phyloP scores from a whole-genome alignment of 305 asterid species.

The Fraxinus latifolia region DNA sequence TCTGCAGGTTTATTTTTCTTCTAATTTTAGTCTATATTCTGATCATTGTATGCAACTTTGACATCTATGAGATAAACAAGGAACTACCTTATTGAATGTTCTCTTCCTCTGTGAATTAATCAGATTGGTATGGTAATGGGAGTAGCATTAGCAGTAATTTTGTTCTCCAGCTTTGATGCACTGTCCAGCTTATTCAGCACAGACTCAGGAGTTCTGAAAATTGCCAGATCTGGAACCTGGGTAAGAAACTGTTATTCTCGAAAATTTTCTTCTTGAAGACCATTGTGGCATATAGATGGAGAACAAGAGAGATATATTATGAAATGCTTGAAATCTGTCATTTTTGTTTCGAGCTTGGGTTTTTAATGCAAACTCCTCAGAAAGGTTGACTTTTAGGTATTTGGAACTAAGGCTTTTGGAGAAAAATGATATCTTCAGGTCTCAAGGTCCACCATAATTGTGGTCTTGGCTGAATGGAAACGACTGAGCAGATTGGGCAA shows the following conservation, averaged over 20 bases:
- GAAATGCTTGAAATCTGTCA: neutral
- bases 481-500: neutral
- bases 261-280: constrained; percentile 11
- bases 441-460: neutral
- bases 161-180: constrained; percentile 63
- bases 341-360: neutral
- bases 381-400: neutral
- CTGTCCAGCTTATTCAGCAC: constrained; percentile 70
- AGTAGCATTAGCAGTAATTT: constrained; percentile 51
- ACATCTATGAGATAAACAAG: constrained; percentile 16
- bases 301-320: neutral
- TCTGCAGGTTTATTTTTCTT: constrained; percentile 54
- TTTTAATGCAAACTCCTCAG: neutral
- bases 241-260: constrained; percentile 41
- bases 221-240: constrained; percentile 79
- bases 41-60: neutral
- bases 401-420: neutral
- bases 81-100: constrained; percentile 15
- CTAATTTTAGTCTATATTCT: neutral
- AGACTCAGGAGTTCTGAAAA: constrained; percentile 65
- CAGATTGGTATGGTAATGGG: constrained; percentile 76
- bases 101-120: constrained; percentile 9
- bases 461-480: neutral
- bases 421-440: neutral
- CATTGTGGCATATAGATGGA: neutral